A percentile compares a stretch with the other conserved stretches of the same genome.
These are phyloP conservation scores for Mortierella sp. DNA, from an alignment of 371 early-diverging fungal genomes.

Conservation along the genomic window DNA sequence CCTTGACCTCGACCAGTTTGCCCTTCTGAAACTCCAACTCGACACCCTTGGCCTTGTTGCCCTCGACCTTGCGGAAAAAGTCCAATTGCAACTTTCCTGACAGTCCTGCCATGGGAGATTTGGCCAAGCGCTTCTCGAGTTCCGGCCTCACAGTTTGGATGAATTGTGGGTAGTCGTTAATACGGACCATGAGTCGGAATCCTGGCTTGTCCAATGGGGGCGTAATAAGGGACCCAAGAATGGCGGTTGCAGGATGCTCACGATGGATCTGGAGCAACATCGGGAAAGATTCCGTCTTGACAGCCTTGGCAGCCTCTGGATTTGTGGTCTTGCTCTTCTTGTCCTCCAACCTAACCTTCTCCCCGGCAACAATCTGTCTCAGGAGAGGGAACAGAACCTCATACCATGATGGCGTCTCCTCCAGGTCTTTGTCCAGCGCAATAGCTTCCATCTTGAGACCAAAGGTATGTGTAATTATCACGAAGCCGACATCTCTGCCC, in stretches of 20 bases:
- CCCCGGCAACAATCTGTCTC: conserved; percentile 14
- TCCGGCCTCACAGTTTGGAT: conserved; percentile 26
- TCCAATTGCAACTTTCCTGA: conserved; percentile 26
- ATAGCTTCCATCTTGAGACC: conserved; percentile 19
- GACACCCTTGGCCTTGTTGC: conserved; percentile 28
- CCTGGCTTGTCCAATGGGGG: conserved; percentile 1
- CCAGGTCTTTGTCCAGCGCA: conserved; percentile 11
- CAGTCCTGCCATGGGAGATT: conserved; percentile 23
- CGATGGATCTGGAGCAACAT: conserved; percentile 14
- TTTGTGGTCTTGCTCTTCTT: conserved; percentile 3
- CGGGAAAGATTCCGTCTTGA: background rate
- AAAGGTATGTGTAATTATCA: background rate
- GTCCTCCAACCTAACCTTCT: conserved; percentile 8
- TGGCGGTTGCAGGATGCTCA: conserved; percentile 15
- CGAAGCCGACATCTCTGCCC: conserved; percentile 34
- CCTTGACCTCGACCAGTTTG: conserved; percentile 15
- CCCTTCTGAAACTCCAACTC: conserved; percentile 28
- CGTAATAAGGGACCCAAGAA: conserved; percentile 13
- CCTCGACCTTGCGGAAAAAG: conserved; percentile 32
- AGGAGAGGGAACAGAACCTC: conserved; percentile 23
- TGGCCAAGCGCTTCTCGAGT: conserved; percentile 37
- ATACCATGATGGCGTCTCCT: background rate
- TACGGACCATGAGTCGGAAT: conserved; percentile 21
- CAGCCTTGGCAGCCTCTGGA: conserved; percentile 9
- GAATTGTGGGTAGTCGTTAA: conserved; percentile 34